Evolutionary conservation across 805 yeast species (phyloP), one percentile per base, ranked within the genome.

Genomic region (Cyberlindnera veronae): DNA sequence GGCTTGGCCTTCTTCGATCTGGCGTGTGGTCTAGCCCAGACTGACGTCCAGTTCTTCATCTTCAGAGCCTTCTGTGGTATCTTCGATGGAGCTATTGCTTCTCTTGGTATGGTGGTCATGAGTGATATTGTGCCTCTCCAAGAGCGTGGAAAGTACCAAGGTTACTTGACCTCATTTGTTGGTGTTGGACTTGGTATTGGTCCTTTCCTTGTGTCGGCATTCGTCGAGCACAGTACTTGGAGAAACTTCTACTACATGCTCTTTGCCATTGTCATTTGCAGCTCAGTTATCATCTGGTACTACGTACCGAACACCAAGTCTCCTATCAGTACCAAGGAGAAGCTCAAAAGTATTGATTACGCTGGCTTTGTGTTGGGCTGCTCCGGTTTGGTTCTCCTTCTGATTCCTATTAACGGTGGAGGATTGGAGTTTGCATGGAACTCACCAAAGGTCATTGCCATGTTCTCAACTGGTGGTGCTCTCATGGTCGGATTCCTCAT

Each of bases 391-490:
- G 72, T 77, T 0, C 55, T 79, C 4, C 44, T 80, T 4, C 61
- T 16, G 63, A 66, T 79, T n/a, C 81, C 82, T 3, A 55, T 78
- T 16, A 69, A 72, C 46, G 80, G 81, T 14, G 88, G 87, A 26
- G 87, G 87, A 3, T 62, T 73, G 8, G 62, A 72, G 10, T 79
- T 69, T 53, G 56, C 64, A 0, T 83, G 89, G 89, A 50, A 68
- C 49, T 72, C 71, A 12, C 57, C 70, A 3, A 42, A 62, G 16
- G 66, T 67, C 13, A 69, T 76, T 11, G 38, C 61, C 6, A 58
- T 72, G 59, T 54, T 76, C 29, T 55, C 61, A 4, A 45, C 74
- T 28, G 80, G 81, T 18, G 71, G 65, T 1, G 38, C 57, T 0
- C 60, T 67, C 19, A 62, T 73, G 17, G 42, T 69, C 1, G 44